Evolutionary conservation across 2,329 filamentous ascomycete genomes (phyloP), one percentile per base, ranked within the genome.

Genomic region (Oidium heveae): DNA sequence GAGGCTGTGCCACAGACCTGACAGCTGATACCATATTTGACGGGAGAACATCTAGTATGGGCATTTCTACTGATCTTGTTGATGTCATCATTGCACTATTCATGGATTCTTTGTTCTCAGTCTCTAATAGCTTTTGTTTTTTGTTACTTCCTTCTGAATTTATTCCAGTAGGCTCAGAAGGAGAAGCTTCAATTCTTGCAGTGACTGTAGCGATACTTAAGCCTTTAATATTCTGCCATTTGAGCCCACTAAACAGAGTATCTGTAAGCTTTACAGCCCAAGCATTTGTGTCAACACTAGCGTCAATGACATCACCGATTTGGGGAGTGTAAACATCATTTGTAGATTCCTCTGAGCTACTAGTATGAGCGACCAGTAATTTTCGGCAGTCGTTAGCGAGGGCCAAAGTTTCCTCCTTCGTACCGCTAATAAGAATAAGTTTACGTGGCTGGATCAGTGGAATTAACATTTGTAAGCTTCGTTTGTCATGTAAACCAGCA

Each of bases 271-370:
- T 94, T 57, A 98, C 84, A 24, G 85, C 82, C 91, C 93, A 98
- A 4, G 91, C 88, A 65, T 96, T 95, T 5, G 89, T 96, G 65
- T 98, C 91, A 44, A 96, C 89, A 63, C 88, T 95, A 13, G 89
- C 91, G 66, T 98, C 82, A 44, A 98, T 74, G 15, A 74, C 71
- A 36, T 75, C 71, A 24, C 87, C 87, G n/a, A 85, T 71, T 10
- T 70, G 67, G 0, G 91, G 91, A 0, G 86, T 87, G 64, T 89
- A 89, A 5, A 98, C 85, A 58, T 88, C 80, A 37, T 79, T 56
- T 4, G 59, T 74, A 39, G 73, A 71, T 44, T 70, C 70, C 6
- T 66, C 68, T 0, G 67, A 64, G 13, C 71, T 69, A 13, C 67
- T 69, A 36, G 67, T 66, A 33, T 69, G 68, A 46, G 65, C 67